Evolutionary conservation across 139 green algal species (phyloP).

Genomic region (Ettlia oleoabundans): DNA sequence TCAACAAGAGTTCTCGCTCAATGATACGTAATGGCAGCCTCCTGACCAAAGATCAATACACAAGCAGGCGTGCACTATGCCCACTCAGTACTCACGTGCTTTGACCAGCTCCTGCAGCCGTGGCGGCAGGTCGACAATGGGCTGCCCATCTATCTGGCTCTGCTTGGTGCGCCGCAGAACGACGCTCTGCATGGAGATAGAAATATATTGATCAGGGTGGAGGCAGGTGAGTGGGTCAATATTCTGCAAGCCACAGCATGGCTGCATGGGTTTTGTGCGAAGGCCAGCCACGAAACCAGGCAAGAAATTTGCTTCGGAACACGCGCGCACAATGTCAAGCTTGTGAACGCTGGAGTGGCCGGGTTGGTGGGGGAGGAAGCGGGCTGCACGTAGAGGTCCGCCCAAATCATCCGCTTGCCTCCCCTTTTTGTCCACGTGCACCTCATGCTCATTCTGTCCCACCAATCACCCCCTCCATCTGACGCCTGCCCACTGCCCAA

Average conservation of each 20-base stretch:
- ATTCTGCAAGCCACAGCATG: background rate
- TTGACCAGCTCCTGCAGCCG: constrained; percentile 2
- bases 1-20: no score
- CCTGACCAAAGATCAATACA: background rate
- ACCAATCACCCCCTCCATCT: no score
- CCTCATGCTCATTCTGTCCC: background rate
- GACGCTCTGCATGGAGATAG: constrained; percentile 53
- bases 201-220: background rate
- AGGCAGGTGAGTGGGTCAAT: background rate
- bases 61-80: background rate
- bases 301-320: no score
- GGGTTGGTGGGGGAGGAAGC: no score
- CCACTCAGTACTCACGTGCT: constrained; percentile 15
- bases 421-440: no score
- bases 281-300: no score
- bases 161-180: constrained; percentile 86
- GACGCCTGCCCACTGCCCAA: background rate
- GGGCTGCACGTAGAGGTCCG: no score
- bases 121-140: constrained; percentile 65
- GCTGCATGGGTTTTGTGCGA: background rate
- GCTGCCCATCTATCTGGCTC: constrained; percentile 70
- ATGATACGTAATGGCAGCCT: no score
- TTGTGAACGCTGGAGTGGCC: no score
- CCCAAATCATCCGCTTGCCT: no score
- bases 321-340: no score